phyloP scores from a whole-genome alignment of 2,329 filamentous ascomycete species.

The Corinectria fuckeliana region DNA sequence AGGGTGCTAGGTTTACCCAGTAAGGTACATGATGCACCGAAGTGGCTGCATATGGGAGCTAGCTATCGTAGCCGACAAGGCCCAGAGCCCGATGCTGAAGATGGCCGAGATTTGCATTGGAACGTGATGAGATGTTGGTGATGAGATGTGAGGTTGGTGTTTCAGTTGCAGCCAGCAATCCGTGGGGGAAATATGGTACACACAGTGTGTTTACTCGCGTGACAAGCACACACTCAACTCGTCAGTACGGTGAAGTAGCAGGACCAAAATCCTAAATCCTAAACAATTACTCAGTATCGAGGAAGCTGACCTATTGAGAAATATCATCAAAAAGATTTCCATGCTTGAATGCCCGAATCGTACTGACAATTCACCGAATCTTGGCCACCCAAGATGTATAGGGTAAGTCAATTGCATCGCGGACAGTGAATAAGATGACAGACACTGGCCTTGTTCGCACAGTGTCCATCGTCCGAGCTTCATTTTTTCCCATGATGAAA shows the following conservation, averaged over 20 bases:
- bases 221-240: too few relatives aligned
- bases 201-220: neutral
- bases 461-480: slow-evolving; percentile 2
- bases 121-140: neutral
- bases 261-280: too few relatives aligned
- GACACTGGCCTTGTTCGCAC: neutral
- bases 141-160: neutral
- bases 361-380: too few relatives aligned
- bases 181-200: neutral
- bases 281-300: too few relatives aligned
- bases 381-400: neutral
- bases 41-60: neutral
- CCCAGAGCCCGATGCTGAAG: neutral
- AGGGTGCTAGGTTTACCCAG: slow-evolving; percentile 40
- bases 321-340: too few relatives aligned
- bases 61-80: neutral
- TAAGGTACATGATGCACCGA: slow-evolving; percentile 20
- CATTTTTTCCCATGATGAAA: slow-evolving; percentile 3
- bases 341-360: too few relatives aligned
- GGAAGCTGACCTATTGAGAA: too few relatives aligned
- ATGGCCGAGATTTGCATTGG: neutral
- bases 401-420: neutral
- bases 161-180: neutral
- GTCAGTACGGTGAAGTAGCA: too few relatives aligned
- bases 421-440: neutral